A percentile compares a stretch with the other conserved stretches of the same genome.
Conservation (phyloP, 768 basidiomycete genomes). For the Suillus occidentalis region DNA sequence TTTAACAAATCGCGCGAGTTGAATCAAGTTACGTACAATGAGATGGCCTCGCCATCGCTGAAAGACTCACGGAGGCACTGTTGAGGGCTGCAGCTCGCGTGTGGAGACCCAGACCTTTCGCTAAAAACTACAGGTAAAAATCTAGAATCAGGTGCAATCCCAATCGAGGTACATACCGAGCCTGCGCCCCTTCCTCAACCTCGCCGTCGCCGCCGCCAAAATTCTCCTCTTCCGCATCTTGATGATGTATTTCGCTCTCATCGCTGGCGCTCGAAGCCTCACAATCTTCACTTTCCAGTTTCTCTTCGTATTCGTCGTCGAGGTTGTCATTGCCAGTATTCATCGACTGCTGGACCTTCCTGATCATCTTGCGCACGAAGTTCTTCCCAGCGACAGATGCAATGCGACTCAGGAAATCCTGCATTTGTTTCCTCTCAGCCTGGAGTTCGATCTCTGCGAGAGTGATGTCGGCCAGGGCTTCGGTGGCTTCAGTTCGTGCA, state of each 20-base stretch:
- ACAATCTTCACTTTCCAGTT: not conserved
- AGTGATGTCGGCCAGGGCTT: constrained; percentile 27
- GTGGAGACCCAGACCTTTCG: not conserved
- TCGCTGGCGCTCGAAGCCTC: constrained; percentile 4
- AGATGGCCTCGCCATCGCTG: not conserved
- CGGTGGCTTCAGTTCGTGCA: constrained; percentile 18
- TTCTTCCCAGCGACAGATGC: too few relatives aligned
- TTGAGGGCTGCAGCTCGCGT: not conserved
- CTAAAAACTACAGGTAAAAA: not conserved
- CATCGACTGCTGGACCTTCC: constrained; percentile 10
- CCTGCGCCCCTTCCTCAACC: not conserved
- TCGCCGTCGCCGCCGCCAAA: not conserved
- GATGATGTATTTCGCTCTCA: too few relatives aligned
- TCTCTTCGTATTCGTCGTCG: not conserved
- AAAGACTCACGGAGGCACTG: not conserved
- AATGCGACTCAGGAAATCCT: too few relatives aligned
- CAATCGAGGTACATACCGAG: not conserved
- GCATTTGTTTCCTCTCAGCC: constrained; percentile 12
- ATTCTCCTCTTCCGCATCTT: too few relatives aligned
- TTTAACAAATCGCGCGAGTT: not conserved
- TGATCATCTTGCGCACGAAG: too few relatives aligned
- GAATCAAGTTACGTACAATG: not conserved
- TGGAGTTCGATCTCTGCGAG: constrained; percentile 28
- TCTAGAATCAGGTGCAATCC: too few relatives aligned
- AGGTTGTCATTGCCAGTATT: not conserved